Percentiles rank a stretch among this genome's conserved stretches.
Conservation (phyloP, 768 basidiomycete species). For the Antrodiella citrinella region DNA sequence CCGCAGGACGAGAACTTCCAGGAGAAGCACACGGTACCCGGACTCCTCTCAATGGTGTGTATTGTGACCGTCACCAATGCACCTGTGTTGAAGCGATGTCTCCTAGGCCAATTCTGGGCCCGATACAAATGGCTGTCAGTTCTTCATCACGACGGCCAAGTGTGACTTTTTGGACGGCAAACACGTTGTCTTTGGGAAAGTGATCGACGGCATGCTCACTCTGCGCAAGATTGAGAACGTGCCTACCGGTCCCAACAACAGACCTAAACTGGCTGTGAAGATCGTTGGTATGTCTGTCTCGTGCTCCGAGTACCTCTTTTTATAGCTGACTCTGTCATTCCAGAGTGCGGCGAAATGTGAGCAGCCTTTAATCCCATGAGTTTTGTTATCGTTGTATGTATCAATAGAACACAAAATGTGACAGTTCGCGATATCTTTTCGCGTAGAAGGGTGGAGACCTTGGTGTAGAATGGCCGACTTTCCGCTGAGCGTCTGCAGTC, state of each 20-base stretch:
- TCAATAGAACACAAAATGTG: neutral
- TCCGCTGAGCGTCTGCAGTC: neutral
- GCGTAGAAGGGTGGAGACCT: neutral
- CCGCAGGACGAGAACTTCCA: slow-evolving; percentile 88
- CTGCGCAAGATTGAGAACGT: slow-evolving; percentile 96
- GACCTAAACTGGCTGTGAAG: slow-evolving; percentile 84
- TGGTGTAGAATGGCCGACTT: neutral
- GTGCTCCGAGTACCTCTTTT: no score
- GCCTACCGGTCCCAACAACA: slow-evolving; percentile 81
- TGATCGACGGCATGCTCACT: slow-evolving; percentile 91
- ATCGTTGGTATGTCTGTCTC: slow-evolving; percentile 66
- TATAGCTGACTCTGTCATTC: neutral
- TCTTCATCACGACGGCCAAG: slow-evolving; percentile 93
- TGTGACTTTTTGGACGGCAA: slow-evolving; percentile 95
- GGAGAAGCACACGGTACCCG: slow-evolving; percentile 81
- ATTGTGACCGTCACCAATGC: slow-evolving; percentile 1
- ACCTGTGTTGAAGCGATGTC: neutral
- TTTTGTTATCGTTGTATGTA: neutral
- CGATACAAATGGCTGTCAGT: slow-evolving; percentile 92
- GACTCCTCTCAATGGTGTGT: slow-evolving; percentile 83
- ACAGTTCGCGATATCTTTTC: neutral
- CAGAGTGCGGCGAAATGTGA: slow-evolving; percentile 35
- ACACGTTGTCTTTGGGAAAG: slow-evolving; percentile 88
- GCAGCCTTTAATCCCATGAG: neutral
- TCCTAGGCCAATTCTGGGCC: slow-evolving; percentile 88